A percentile compares a stretch with the other conserved stretches of the same genome.
phyloP scores from a whole-genome alignment of 1,284 basidiomycete species.

The Ganoderma lingzhi region DNA sequence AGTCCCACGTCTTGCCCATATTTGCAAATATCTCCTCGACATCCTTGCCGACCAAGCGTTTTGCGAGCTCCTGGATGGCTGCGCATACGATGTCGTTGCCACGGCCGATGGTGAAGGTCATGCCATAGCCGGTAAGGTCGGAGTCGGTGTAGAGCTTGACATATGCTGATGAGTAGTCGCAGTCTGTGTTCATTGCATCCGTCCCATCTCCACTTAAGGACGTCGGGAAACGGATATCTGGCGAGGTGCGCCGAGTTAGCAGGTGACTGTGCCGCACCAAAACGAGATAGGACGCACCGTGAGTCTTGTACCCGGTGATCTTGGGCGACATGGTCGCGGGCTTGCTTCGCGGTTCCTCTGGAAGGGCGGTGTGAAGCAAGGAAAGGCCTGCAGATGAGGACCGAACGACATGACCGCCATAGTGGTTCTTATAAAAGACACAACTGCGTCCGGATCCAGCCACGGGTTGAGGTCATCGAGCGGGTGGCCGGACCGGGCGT shows the following conservation, averaged over 20 bases:
- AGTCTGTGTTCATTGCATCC: constrained; percentile 94
- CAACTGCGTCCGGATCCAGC: too few species aligned
- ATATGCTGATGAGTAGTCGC: constrained; percentile 96
- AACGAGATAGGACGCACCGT: constrained; percentile 46
- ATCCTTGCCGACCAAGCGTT: constrained; percentile 86
- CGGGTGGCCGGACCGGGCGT: neutral
- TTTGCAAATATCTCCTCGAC: constrained; percentile 84
- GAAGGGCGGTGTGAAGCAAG: neutral
- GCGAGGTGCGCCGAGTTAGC: neutral
- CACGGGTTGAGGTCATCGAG: constrained; percentile 23
- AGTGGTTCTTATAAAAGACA: constrained; percentile 19
- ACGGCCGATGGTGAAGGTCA: constrained; percentile 98
- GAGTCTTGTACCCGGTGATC: constrained; percentile 61
- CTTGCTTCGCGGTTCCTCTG: neutral
- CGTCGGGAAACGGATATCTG: constrained; percentile 87
- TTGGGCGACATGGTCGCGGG: constrained; percentile 44
- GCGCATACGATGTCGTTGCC: constrained; percentile 94
- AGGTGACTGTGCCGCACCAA: neutral
- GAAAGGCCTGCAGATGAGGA: constrained; percentile 11
- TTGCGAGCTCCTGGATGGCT: constrained; percentile 82
- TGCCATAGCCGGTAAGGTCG: constrained; percentile 85
- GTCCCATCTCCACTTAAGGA: constrained; percentile 88
- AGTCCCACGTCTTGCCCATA: constrained; percentile 89
- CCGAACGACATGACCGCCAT: constrained; percentile 16
- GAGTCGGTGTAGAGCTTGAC: constrained; percentile 79